Conservation (phyloP, 1,139 yeast species). For the Blastobotrys petasosporus region DNA sequence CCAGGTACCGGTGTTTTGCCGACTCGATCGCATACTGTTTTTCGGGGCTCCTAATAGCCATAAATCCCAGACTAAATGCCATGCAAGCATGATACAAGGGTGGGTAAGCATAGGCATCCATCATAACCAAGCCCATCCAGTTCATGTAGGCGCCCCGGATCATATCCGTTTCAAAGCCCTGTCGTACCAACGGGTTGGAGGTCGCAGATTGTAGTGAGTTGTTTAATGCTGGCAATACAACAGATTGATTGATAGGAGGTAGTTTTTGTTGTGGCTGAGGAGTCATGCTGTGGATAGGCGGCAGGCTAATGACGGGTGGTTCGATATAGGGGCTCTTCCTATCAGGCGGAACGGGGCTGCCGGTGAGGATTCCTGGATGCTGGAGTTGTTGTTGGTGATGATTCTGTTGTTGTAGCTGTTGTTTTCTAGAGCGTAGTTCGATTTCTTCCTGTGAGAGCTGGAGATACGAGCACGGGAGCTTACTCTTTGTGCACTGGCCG, state of each 20-base stretch:
- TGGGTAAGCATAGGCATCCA: slow-evolving; percentile 23
- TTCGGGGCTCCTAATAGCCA: slow-evolving; percentile 21
- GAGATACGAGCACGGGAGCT: slow-evolving; percentile 32
- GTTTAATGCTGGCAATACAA: slow-evolving; percentile 13
- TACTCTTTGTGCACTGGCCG: slow-evolving; percentile 54
- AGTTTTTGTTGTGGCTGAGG: slow-evolving; percentile 2
- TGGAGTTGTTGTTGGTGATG: slow-evolving; percentile 3
- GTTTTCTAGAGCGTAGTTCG: slow-evolving; percentile 12
- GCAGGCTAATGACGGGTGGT: slow-evolving; percentile 8
- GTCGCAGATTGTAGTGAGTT: slow-evolving; percentile 5
- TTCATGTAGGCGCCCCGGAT: slow-evolving; percentile 27
- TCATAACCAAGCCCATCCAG: slow-evolving; percentile 27
- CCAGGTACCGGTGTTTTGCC: slow-evolving; percentile 27
- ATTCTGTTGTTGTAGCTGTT: slow-evolving; percentile 4
- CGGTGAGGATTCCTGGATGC: no score
- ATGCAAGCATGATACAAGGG: slow-evolving; percentile 30
- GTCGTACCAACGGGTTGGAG: slow-evolving; percentile 19
- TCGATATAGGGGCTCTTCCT: neutral
- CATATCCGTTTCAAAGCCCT: slow-evolving; percentile 32
- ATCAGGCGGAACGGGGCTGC: no score
- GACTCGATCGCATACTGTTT: slow-evolving; percentile 15
- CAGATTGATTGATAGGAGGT: slow-evolving; percentile 11
- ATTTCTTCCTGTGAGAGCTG: slow-evolving; percentile 25
- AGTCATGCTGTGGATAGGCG: slow-evolving; percentile 5
- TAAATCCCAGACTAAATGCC: slow-evolving; percentile 30